Base-by-base conservation (phyloP, 805 yeast species). In the Wickerhamomyces bovis region DNA sequence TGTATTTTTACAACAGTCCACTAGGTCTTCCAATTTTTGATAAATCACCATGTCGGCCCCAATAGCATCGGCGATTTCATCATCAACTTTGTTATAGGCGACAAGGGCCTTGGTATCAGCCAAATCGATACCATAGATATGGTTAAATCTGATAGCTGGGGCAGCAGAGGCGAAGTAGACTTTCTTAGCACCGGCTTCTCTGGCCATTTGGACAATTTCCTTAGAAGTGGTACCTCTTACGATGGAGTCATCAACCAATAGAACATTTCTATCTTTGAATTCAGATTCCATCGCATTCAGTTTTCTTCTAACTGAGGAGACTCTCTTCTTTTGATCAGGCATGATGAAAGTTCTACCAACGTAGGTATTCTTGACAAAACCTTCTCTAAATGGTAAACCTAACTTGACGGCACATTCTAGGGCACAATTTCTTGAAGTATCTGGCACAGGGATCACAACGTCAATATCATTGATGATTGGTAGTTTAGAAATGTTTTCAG, bases 161-260 rank as follows among this genome's bases (percentile, higher is more conserved):
- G 99, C 95, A 62, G 97, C 94, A 22, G 96, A 87, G 0, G 99
- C 99, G 66, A 94, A 85, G 64, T 80, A 92, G n/a, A 94, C 99
- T 57, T 81, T 84, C 51, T 78, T 82, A 40, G 99, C 99, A 48
- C 99, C 99, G 6, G 98, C 96, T 66, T 94, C 99, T 57, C 85
- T 78, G n/a, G 99, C 99, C 99, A 94, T 94, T 55, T 82, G 85
- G 30, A 94, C 95, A 54, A 94, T 94, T 70, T 94, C 99, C 65
- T 80, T 85, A 7, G 97, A 89, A 3, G 99, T 94, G 19, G 99
- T 94, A 52, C 99, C 99, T 65, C 99, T 81, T 10, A 94, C 99
- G 54, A 94, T 92, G 23, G 97, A 89, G 67, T 94, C 99, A 67
- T 94, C 99, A 39, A 94, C 97, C 45, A 94, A 76, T 53, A 94